phyloP scores from a whole-genome alignment of 2,329 filamentous ascomycete genomes.

The Didymella pinodella region DNA sequence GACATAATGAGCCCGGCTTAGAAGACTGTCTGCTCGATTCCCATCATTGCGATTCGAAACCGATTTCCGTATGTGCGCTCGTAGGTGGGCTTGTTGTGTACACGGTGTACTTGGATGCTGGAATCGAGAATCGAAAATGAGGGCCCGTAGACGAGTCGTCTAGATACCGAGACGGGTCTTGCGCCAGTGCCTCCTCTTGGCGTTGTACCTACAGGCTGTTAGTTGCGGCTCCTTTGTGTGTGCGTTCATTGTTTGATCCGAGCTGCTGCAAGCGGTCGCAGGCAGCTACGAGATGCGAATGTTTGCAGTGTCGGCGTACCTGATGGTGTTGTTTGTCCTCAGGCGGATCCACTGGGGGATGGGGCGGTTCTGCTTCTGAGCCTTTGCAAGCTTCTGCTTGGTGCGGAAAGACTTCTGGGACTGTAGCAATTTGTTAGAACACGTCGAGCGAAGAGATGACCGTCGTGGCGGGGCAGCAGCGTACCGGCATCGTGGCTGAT shows the following conservation, averaged over 20 bases:
- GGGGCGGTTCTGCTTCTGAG: constrained; percentile 99
- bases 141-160: constrained; percentile 62
- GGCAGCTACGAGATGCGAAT: constrained; percentile 2
- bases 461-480: constrained; percentile 25
- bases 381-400: constrained; percentile 99
- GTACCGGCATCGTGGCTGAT: constrained; percentile 53
- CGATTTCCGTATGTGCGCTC: constrained; percentile 44
- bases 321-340: constrained; percentile 98
- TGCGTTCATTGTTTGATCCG: neutral
- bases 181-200: constrained; percentile 99
- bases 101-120: constrained; percentile 24
- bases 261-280: constrained; percentile 7
- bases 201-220: constrained; percentile 83
- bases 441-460: constrained; percentile 17
- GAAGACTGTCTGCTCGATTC: constrained; percentile 32
- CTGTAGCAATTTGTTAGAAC: constrained; percentile 59
- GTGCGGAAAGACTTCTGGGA: constrained; percentile 99
- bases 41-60: constrained; percentile 37
- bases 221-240: constrained; percentile 15
- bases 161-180: constrained; percentile 99
- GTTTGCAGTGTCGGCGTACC: constrained; percentile 65
- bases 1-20: constrained; percentile 30
- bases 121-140: constrained; percentile 45
- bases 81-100: constrained; percentile 32
- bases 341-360: constrained; percentile 99